phyloP scores from a whole-genome alignment of 108 stramenopile species.

The Cyclostephanos tholiformis region DNA sequence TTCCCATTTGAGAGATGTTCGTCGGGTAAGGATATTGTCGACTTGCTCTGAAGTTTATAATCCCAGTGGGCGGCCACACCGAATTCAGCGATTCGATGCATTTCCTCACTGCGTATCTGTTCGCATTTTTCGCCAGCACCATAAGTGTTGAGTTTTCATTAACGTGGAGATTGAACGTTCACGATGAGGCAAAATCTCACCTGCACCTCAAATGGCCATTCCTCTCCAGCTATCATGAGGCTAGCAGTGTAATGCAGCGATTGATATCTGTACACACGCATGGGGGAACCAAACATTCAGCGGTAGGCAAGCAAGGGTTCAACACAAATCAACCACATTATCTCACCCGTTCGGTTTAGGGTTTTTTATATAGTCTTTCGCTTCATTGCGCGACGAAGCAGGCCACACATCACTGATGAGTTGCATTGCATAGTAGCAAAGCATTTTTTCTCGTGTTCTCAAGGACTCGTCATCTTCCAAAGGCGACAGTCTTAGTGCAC shows the following conservation, averaged over 20 bases:
- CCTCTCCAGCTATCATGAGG: slow-evolving; percentile 49
- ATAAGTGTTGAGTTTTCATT: neutral
- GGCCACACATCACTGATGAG: slow-evolving; percentile 65
- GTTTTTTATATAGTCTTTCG: slow-evolving; percentile 85
- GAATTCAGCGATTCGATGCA: slow-evolving; percentile 87
- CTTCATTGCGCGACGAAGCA: slow-evolving; percentile 41
- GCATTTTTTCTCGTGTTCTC: slow-evolving; percentile 58
- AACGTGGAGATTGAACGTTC: neutral
- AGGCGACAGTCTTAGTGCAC: slow-evolving; percentile 39
- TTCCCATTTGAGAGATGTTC: neutral
- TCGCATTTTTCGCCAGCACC: neutral
- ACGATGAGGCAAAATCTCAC: slow-evolving; percentile 11
- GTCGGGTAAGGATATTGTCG: slow-evolving; percentile 4
- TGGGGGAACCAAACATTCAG: neutral
- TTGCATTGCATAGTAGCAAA: slow-evolving; percentile 77
- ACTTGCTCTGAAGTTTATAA: slow-evolving; percentile 61
- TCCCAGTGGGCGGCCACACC: slow-evolving; percentile 89
- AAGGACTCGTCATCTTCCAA: slow-evolving; percentile 55
- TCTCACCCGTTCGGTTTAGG: slow-evolving; percentile 86
- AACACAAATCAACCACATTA: neutral
- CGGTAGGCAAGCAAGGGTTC: no score
- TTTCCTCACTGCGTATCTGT: slow-evolving; percentile 76
- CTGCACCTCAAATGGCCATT: slow-evolving; percentile 87
- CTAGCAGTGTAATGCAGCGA: slow-evolving; percentile 86
- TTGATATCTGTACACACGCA: slow-evolving; percentile 57